Evolutionary conservation across 805 yeast genomes (phyloP).

Genomic region (Hanseniaspora vineae): DNA sequence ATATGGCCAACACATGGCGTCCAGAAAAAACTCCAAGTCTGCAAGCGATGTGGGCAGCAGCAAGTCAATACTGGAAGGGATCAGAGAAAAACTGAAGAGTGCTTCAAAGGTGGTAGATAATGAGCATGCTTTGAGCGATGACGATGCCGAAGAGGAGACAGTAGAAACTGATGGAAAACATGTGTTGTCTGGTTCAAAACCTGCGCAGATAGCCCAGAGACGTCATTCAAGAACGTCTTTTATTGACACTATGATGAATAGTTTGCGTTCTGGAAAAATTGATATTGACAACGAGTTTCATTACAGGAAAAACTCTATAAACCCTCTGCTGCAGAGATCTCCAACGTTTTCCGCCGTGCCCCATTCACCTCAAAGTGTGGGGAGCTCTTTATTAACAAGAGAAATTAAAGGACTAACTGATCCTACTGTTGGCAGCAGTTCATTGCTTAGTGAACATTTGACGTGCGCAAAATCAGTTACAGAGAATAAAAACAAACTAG

Average conservation of each 20-base stretch:
- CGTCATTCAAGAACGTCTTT: slow-evolving; percentile 17
- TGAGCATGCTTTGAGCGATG: slow-evolving; percentile 2
- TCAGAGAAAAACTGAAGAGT: neutral
- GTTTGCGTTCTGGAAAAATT: slow-evolving; percentile 10
- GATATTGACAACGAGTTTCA: slow-evolving; percentile 6
- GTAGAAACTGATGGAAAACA: slow-evolving; percentile 8
- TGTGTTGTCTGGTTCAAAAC: slow-evolving; percentile 9
- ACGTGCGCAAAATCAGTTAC: neutral
- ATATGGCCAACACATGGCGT: neutral
- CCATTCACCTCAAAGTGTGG: neutral
- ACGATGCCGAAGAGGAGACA: slow-evolving; percentile 14
- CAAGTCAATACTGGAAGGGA: neutral
- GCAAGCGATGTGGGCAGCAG: neutral
- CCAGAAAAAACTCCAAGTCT: neutral
- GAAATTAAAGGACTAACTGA: neutral
- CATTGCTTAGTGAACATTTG: neutral
- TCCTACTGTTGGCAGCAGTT: neutral
- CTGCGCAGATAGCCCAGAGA: slow-evolving; percentile 4
- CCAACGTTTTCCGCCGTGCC: neutral
- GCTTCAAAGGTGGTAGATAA: neutral
- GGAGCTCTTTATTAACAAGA: neutral
- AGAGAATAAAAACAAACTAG: neutral
- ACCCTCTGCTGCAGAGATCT: slow-evolving; percentile 3
- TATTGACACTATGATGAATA: slow-evolving; percentile 21
- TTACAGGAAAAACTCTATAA: slow-evolving; percentile 1